A percentile compares a stretch with the other conserved stretches of the same genome.
phyloP scores from a whole-genome alignment of 306 rosid species.

The Psophocarpus tetragonolobus region DNA sequence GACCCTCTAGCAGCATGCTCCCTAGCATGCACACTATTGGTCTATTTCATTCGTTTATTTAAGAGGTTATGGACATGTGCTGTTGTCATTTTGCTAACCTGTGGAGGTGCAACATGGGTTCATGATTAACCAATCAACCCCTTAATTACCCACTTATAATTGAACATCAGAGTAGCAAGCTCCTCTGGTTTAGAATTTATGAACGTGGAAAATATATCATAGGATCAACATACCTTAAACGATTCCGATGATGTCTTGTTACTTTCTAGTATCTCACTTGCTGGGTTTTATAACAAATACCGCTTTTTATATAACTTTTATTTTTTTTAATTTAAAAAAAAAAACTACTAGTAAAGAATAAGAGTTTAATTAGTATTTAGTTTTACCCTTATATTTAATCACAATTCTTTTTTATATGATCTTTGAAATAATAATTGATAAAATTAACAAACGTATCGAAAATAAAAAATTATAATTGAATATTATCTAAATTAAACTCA shows the following conservation, averaged over 20 bases:
- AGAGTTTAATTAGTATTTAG: too few relatives aligned
- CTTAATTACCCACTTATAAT: not conserved
- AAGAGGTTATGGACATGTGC: slow-evolving; percentile 24
- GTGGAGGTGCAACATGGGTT: not conserved
- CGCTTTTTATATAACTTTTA: not conserved
- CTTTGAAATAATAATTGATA: too few relatives aligned
- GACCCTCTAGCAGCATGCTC: slow-evolving; percentile 18
- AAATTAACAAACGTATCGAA: too few relatives aligned
- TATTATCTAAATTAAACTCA: too few relatives aligned
- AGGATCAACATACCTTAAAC: not conserved
- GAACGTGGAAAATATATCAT: not conserved
- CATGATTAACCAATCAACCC: slow-evolving; percentile 29
- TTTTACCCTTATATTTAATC: too few relatives aligned
- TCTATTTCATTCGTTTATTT: slow-evolving; percentile 7
- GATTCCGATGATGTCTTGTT: not conserved
- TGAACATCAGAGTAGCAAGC: not conserved
- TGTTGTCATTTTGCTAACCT: slow-evolving; percentile 29
- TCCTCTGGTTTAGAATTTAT: not conserved
- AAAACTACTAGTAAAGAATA: too few relatives aligned
- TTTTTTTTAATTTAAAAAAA: not conserved
- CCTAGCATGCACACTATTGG: not conserved
- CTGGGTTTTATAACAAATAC: not conserved
- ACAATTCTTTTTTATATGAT: too few relatives aligned
- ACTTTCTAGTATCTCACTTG: not conserved
- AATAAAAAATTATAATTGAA: too few relatives aligned